These are phyloP conservation scores for Ascochyta lentis DNA, from an alignment of 2,329 filamentous ascomycete species.

Conservation along the genomic window DNA sequence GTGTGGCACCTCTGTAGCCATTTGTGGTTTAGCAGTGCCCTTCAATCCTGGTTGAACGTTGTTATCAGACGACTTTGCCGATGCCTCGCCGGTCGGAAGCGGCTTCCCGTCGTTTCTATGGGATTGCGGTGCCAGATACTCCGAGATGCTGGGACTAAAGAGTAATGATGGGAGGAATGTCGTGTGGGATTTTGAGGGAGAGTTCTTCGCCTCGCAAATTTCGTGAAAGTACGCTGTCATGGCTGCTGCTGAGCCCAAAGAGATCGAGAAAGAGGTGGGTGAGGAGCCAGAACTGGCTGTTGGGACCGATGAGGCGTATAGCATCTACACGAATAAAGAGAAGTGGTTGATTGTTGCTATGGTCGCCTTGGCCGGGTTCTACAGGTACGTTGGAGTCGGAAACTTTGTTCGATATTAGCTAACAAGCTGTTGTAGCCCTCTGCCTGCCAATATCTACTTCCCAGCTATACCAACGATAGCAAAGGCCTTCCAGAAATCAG, in stretches of 20 bases:
- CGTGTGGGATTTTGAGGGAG: conserved; percentile 8
- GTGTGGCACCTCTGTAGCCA: not conserved
- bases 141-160: conserved; percentile 22
- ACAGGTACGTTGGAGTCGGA: conserved; percentile 27
- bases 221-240: conserved; percentile 8
- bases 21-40: not conserved
- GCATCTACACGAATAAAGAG: conserved; percentile 37
- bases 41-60: not conserved
- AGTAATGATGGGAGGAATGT: conserved; percentile 6
- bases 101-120: conserved; percentile 12
- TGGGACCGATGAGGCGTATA: conserved; percentile 33
- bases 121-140: conserved; percentile 29
- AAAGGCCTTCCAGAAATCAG: conserved; percentile 49
- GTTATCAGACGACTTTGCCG: conserved; percentile 21
- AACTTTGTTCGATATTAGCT: not conserved
- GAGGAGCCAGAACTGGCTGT: conserved; percentile 22
- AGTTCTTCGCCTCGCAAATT: conserved; percentile 9
- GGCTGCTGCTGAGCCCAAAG: conserved; percentile 13
- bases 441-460: conserved; percentile 53
- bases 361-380: conserved; percentile 41
- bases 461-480: conserved; percentile 45
- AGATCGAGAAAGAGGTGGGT: conserved; percentile 24
- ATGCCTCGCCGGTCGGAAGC: conserved; percentile 21
- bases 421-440: conserved; percentile 29
- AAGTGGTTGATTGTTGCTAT: conserved; percentile 42